Percentiles rank a stretch among this genome's conserved stretches.
Evolutionary conservation across 176 grass and related monocot genomes (phyloP).

Genomic region (Bothriochloa decipiens): DNA sequence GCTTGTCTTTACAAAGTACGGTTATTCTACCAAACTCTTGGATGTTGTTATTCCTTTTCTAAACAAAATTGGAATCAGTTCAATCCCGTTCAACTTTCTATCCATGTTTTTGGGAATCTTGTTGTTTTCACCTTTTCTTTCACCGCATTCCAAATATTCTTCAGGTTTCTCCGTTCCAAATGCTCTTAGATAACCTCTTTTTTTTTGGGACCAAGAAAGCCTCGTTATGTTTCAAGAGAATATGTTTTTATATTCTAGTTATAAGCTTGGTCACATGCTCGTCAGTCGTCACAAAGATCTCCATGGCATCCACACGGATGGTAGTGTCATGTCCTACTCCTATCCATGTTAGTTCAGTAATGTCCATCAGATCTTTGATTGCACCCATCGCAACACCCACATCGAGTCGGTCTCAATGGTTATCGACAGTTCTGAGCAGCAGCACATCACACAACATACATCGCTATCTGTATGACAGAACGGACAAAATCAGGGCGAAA

Average conservation of each 20-base stretch:
- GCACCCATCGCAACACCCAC: slow-evolving; percentile 19
- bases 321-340: background rate
- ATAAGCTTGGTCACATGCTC: slow-evolving; percentile 1
- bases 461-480: background rate
- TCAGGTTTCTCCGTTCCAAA: background rate
- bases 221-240: background rate
- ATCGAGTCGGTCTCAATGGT: slow-evolving; percentile 1
- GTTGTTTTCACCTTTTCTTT: background rate
- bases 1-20: too few species aligned
- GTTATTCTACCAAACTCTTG: background rate
- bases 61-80: background rate
- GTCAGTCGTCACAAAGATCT: slow-evolving; percentile 15
- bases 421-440: slow-evolving; percentile 16
- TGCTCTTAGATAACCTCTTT: background rate
- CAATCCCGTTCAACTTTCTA: background rate
- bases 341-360: slow-evolving; percentile 38
- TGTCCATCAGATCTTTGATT: slow-evolving; percentile 25
- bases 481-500: background rate
- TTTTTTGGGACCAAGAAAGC: background rate
- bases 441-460: background rate
- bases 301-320: background rate
- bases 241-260: background rate
- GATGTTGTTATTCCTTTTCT: background rate
- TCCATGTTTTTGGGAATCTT: background rate
- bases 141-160: background rate